phyloP scores from a whole-genome alignment of 257 asterid genomes.

The Ophiorrhiza pumila region DNA sequence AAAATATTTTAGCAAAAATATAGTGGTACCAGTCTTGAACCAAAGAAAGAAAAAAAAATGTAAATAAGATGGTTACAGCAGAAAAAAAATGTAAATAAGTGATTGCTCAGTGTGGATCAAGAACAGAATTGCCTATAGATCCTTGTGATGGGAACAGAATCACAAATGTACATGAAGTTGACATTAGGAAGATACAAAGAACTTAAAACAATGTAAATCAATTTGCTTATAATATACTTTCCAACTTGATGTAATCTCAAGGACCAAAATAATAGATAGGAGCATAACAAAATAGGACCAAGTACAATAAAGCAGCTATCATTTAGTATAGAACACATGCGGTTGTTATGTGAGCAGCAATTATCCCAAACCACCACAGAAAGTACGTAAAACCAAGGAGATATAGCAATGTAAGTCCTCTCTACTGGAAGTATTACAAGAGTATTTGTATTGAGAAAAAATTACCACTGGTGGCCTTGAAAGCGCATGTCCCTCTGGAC shows the following conservation, averaged over 20 bases:
- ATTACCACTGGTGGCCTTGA: slow-evolving; percentile 92
- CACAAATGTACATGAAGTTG: not conserved
- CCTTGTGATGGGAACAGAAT: not conserved
- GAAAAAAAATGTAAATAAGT: not conserved
- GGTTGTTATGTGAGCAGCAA: not conserved
- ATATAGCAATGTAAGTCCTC: not conserved
- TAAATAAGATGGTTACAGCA: not conserved
- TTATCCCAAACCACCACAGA: not conserved
- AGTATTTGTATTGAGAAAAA: not conserved
- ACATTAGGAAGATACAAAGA: not conserved
- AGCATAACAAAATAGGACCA: not conserved
- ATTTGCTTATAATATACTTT: not conserved
- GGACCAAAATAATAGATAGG: not conserved
- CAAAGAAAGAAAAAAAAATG: not conserved
- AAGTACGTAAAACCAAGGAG: not conserved
- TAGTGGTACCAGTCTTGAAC: not conserved
- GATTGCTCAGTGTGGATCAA: not conserved
- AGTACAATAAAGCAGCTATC: not conserved
- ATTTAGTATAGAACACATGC: not conserved
- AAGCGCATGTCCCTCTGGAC: slow-evolving; percentile 97
- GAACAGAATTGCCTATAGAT: not conserved
- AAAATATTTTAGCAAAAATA: not conserved
- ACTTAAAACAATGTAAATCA: not conserved
- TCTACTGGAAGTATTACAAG: not conserved
- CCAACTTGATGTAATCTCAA: not conserved